phyloP scores from a whole-genome alignment of 2,329 filamentous ascomycete species.

The Claviceps purpurea region DNA sequence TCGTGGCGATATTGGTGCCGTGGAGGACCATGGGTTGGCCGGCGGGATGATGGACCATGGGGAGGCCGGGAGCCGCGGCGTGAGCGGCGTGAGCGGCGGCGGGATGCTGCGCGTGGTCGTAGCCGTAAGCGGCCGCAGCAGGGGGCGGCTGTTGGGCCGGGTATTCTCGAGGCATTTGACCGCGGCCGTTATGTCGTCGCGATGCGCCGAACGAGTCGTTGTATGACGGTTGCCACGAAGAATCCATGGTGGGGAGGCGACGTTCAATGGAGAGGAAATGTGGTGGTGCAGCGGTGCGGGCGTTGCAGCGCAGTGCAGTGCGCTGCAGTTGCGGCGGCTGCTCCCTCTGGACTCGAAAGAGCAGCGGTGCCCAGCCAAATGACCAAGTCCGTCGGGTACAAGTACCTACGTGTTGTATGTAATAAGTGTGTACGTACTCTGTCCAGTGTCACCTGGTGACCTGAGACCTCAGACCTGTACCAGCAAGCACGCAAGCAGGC shows the following conservation, averaged over 20 bases:
- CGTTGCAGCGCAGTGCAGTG: too few relatives aligned
- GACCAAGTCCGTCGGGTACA: too few relatives aligned
- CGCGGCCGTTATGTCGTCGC: constrained; percentile 44
- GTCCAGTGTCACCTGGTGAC: too few relatives aligned
- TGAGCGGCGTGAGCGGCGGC: constrained; percentile 48
- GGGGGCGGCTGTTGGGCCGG: constrained; percentile 21
- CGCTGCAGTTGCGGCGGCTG: too few relatives aligned
- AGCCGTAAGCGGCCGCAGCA: constrained; percentile 25
- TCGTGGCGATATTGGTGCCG: constrained; percentile 36
- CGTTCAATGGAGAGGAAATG: not conserved
- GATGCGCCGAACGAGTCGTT: constrained; percentile 49
- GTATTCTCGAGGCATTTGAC: constrained; percentile 35
- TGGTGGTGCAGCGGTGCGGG: not conserved
- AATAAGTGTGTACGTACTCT: too few relatives aligned
- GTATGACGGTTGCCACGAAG: constrained; percentile 51
- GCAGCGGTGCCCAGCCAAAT: too few relatives aligned
- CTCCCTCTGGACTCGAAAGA: too few relatives aligned
- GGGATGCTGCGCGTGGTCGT: constrained; percentile 61
- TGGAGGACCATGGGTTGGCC: constrained; percentile 16
- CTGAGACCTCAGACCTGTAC: too few relatives aligned
- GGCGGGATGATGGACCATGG: constrained; percentile 16
- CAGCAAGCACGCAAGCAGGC: too few relatives aligned
- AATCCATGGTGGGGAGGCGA: constrained; percentile 31
- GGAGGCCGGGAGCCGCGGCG: constrained; percentile 20
- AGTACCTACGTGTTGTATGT: too few relatives aligned